A percentile compares a stretch with the other conserved stretches of the same genome.
phyloP scores from a whole-genome alignment of 192 early-diverging fungal species.

The Coemansia sp. region DNA sequence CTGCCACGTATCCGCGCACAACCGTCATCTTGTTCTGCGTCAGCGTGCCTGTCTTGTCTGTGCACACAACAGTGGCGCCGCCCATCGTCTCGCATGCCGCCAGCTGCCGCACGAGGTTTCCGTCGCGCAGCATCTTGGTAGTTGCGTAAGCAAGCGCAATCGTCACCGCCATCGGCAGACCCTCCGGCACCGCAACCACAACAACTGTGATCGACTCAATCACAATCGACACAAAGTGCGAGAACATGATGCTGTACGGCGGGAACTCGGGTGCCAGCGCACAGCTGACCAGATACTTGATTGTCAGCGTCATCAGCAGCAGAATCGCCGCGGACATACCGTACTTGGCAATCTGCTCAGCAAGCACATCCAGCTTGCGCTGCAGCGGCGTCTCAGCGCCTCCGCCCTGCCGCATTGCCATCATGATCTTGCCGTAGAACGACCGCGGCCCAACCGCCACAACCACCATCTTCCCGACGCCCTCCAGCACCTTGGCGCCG shows the following conservation, averaged over 20 bases:
- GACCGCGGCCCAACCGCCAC: constrained; percentile 84
- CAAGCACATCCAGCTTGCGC: constrained; percentile 83
- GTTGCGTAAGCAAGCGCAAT: constrained; percentile 81
- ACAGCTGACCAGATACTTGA: constrained; percentile 65
- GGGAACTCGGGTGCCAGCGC: constrained; percentile 62
- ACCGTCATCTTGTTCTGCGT: constrained; percentile 86
- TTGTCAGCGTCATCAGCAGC: constrained; percentile 74
- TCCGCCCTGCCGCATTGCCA: constrained; percentile 70
- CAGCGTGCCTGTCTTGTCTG: constrained; percentile 86
- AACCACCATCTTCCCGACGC: constrained; percentile 80
- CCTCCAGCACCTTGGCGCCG: constrained; percentile 89
- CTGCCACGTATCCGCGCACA: constrained; percentile 61
- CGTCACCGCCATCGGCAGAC: constrained; percentile 85
- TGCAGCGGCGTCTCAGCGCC: constrained; percentile 85
- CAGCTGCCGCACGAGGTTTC: constrained; percentile 77
- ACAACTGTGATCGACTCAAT: constrained; percentile 82
- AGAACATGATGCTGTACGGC: constrained; percentile 56
- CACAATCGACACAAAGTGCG: constrained; percentile 65
- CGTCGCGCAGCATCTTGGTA: constrained; percentile 78
- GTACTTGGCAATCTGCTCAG: constrained; percentile 93
- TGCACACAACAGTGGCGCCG: constrained; percentile 78
- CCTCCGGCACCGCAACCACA: constrained; percentile 85
- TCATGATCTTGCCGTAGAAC: constrained; percentile 88
- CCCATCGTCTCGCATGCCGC: constrained; percentile 85
- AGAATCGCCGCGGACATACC: constrained; percentile 79